Evolutionary conservation across 2,329 filamentous ascomycete genomes (phyloP).

Genomic region (Aspergillus sp.): DNA sequence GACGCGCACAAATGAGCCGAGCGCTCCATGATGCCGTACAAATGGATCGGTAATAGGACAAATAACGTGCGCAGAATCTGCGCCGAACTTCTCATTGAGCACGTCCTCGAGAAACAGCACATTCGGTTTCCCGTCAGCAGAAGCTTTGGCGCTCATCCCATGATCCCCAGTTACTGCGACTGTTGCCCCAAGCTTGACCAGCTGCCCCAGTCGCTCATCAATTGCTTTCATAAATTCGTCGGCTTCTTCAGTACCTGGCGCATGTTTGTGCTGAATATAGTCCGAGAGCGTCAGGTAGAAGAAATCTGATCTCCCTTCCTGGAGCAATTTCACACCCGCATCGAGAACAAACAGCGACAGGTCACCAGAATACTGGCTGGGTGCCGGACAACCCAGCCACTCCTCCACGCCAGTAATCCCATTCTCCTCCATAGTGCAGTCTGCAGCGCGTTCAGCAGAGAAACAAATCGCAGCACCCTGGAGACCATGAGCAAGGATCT

Average conservation of each 20-base stretch:
- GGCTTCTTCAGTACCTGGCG: not conserved
- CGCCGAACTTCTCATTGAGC: not conserved
- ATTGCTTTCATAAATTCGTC: not conserved
- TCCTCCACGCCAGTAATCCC: not conserved
- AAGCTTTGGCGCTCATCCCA: not conserved
- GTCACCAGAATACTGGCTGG: conserved; percentile 2
- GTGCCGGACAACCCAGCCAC: not conserved
- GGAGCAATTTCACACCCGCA: not conserved
- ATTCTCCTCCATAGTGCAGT: not conserved
- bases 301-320: conserved; percentile 1
- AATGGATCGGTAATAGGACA: conserved; percentile 3
- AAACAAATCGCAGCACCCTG: not conserved
- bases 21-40: conserved; percentile 1
- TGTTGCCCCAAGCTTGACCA: not conserved
- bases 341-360: conserved; percentile 1
- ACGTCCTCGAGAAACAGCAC: not conserved
- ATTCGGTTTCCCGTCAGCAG: not conserved
- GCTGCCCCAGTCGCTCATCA: not conserved
- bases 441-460: not conserved
- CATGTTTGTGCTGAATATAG: conserved; percentile 1
- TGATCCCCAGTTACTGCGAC: conserved; percentile 1
- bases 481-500: not conserved
- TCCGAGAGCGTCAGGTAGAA: conserved; percentile 1
- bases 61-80: not conserved
- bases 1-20: not conserved